Percentiles rank a stretch among this genome's conserved stretches.
Evolutionary conservation across 371 early-diverging fungal genomes (phyloP).

Genomic region (Phascolomyces articulosus): DNA sequence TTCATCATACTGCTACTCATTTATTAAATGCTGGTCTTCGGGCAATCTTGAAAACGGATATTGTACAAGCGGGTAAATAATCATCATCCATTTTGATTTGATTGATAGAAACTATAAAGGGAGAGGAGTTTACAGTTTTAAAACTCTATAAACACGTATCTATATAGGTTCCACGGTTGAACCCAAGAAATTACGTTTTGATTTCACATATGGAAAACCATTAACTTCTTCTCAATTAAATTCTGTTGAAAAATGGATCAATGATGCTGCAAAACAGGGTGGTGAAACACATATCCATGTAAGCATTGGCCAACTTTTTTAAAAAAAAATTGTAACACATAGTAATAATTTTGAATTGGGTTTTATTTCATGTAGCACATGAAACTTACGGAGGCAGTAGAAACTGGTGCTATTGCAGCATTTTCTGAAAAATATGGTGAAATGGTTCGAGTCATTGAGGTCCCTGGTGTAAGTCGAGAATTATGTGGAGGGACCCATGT

Average conservation of each 20-base stretch:
- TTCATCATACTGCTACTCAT: constrained; percentile 85
- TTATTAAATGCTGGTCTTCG: constrained; percentile 72
- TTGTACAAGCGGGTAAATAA: constrained; percentile 70
- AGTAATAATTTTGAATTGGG: neutral
- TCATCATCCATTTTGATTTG: neutral
- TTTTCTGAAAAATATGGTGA: constrained; percentile 76
- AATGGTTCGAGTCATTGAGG: constrained; percentile 64
- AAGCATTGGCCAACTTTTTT: neutral
- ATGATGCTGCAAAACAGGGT: constrained; percentile 48
- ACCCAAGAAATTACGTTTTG: constrained; percentile 68
- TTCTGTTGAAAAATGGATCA: constrained; percentile 66
- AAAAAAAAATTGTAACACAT: neutral
- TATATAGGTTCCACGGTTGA: constrained; percentile 67
- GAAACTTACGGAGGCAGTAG: constrained; percentile 64
- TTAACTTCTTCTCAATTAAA: constrained; percentile 54
- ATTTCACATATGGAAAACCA: constrained; percentile 71
- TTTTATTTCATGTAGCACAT: constrained; percentile 33
- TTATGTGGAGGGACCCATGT: constrained; percentile 84
- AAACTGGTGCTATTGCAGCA: constrained; percentile 66
- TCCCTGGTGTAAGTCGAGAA: constrained; percentile 68
- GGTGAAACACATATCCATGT: constrained; percentile 49
- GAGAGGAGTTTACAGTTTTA: no score
- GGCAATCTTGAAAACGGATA: constrained; percentile 55
- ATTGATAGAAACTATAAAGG: no score
- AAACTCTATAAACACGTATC: neutral